Base-by-base conservation (phyloP, 257 asterid genomes). In the Echium plantagineum region DNA sequence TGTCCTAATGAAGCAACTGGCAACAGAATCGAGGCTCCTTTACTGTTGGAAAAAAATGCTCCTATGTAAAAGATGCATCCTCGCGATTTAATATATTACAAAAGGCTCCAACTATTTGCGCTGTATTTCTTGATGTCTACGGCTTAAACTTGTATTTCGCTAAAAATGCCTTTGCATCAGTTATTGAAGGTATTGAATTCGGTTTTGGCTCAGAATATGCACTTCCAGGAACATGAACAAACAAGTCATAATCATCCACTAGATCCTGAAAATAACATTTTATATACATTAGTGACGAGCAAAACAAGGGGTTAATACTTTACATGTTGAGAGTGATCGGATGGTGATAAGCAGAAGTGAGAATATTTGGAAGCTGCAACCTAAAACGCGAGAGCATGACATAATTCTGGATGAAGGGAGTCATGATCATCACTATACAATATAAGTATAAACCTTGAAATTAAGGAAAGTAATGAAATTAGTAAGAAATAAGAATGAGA, bases 181-280 rank as follows among this genome's bases (percentile, higher is more conserved):
- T 42, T 42, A 42, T 42, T 17, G 17, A 42, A 42, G 49, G 15
- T 64, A 63, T 51, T 51, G 52, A 63, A n/a, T 7, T 35, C 13
- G 7, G 46, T 65, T 67, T 73, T 31, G 73, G 59, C 65, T 57
- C 72, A 61, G 94, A 87, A 80, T 91, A 91, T 35, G 95, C 87
- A 74, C 98, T 91, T 52, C 98, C 98, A 9, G 98, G 95, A 70
- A 91, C 81, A 58, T 88, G 80, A 63, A 91, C 73, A n/a, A 88
- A 70, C 19, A 91, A 84, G 63, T 84, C 87, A 61, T 73, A 75
- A 52, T 72, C 84, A 47, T 61, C 85, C 55, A 56, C 67, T 42
- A 58, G 62, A 32, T 57, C 76, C 85, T 81, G 80, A 72, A 74
- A 69, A 35, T 35, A 35, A 35, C 46, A 35, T 35, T 35, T 35